Base-by-base conservation (phyloP, 495 filamentous ascomycete species). In the Jackrogersella minutella region DNA sequence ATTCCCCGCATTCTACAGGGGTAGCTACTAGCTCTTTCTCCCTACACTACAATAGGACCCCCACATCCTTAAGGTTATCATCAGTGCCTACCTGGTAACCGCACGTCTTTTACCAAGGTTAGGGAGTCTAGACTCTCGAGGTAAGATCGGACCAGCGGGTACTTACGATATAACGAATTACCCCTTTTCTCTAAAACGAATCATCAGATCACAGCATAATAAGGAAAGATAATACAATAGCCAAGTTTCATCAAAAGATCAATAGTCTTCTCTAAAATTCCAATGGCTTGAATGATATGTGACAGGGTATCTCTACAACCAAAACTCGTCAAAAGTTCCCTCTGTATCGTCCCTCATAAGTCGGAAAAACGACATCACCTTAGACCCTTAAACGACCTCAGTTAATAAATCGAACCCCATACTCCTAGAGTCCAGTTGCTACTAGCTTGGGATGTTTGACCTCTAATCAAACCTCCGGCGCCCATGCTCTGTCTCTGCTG, bases 361-460 rank as follows among this genome's bases (percentile, higher is more conserved):
- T 34, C 17, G 34, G 13, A 33, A 49, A 31, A 7, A 36, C 21
- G 8, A 14, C 19, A 16, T 8, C 11, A 54, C 13, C 30, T 40
- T 34, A 9, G 16, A 28, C 21, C 51, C 34, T 13, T 21, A 19
- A 33, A 51, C 30, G 10, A 5, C n/a, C 28, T n/a, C n/a, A n/a
- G n/a, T n/a, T n/a, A n/a, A n/a, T 51, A 77, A 11, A 75, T 41
- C n/a, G 56, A 53, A 21, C 87, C 91, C 91, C 91, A 96, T 31
- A 86, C 79, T 5, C 91, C 92, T 64, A 96, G 74, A 14, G 91
- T 93, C 91, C 91, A 96, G 60, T 86, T 89, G 28, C 79, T 83
- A 62, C 84, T 82, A 71, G 88, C 85, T 19, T 86, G 85, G 14
- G 81, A 81, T 17, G 80, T 78, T 53, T 75, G 71, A 13, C 76